These are phyloP conservation scores for Thelephora aurantiotincta DNA, from an alignment of 768 basidiomycete genomes.

Conservation along the genomic window DNA sequence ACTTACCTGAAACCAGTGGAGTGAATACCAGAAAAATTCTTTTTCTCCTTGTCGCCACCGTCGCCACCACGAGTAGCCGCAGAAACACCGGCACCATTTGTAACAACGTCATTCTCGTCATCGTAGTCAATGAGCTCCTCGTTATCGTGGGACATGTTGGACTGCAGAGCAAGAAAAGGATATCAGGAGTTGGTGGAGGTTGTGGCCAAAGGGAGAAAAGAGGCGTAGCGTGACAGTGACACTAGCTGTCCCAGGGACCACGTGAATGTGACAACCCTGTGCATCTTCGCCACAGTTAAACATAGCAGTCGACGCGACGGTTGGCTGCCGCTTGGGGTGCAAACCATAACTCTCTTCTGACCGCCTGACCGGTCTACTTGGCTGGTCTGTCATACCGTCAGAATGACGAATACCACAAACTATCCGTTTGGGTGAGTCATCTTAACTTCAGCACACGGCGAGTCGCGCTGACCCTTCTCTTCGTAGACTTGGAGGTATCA, in stretches of 20 bases:
- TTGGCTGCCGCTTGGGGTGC: too few relatives aligned
- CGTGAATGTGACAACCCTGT: too few relatives aligned
- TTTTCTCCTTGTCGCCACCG: conserved; percentile 67
- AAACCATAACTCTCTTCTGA: too few relatives aligned
- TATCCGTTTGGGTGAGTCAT: conserved; percentile 18
- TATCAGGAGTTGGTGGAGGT: conserved; percentile 8
- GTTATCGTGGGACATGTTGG: conserved; percentile 43
- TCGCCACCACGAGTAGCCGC: conserved; percentile 36
- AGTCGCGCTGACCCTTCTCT: background rate
- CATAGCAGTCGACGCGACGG: too few relatives aligned
- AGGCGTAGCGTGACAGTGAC: conserved; percentile 8
- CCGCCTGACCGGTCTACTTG: too few relatives aligned
- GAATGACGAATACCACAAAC: conserved; percentile 7
- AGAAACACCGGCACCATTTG: conserved; percentile 36
- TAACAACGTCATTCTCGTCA: conserved; percentile 71
- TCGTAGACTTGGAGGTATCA: conserved; percentile 21
- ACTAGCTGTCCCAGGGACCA: background rate
- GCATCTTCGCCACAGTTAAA: too few relatives aligned
- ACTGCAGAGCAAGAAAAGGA: conserved; percentile 13
- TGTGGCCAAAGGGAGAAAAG: conserved; percentile 15
- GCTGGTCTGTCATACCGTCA: background rate
- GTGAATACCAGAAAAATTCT: conserved; percentile 98
- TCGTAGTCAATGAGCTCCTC: conserved; percentile 94
- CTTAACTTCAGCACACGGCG: background rate
- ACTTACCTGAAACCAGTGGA: conserved; percentile 94